Conservation (phyloP, 2,329 filamentous ascomycete species). For the Leptodontidium sp. region DNA sequence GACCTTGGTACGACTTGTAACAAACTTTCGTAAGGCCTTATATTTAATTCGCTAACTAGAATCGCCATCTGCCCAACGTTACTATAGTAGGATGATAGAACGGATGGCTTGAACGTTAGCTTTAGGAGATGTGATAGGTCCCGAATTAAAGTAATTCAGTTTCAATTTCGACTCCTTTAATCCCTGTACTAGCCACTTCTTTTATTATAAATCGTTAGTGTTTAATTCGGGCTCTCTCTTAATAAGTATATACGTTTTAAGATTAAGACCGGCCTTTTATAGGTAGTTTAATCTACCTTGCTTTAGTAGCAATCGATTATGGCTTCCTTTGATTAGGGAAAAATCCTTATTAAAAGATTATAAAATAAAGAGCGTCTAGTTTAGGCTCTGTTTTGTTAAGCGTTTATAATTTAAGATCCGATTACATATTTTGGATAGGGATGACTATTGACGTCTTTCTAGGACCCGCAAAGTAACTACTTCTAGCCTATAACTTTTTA, state of each 20-base stretch:
- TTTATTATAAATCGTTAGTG: not conserved
- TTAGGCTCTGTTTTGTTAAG: not conserved
- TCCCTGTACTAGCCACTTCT: conserved; percentile 3
- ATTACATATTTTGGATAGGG: not conserved
- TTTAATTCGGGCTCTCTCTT: conserved; percentile 1
- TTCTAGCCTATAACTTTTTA: not conserved
- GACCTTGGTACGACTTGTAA: not conserved
- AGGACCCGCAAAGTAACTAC: not conserved
- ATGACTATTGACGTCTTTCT: conserved; percentile 4
- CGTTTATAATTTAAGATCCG: not conserved
- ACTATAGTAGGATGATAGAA: not conserved
- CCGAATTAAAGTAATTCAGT: not conserved
- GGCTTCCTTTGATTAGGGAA: conserved; percentile 8
- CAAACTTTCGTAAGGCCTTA: not conserved
- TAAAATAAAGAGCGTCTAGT: not conserved
- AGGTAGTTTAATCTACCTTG: conserved; percentile 3
- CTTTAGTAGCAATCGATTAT: conserved; percentile 5
- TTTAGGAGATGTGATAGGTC: not conserved
- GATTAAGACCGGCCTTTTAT: not conserved
- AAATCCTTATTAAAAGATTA: not conserved
- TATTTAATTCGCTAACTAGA: not conserved
- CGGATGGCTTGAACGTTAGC: too few relatives aligned
- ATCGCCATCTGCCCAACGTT: not conserved
- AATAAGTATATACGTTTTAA: conserved; percentile 2
- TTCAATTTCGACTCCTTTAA: not conserved